phyloP scores from a whole-genome alignment of 78 protist genomes.

The Neovahlkampfia damariscottae region DNA sequence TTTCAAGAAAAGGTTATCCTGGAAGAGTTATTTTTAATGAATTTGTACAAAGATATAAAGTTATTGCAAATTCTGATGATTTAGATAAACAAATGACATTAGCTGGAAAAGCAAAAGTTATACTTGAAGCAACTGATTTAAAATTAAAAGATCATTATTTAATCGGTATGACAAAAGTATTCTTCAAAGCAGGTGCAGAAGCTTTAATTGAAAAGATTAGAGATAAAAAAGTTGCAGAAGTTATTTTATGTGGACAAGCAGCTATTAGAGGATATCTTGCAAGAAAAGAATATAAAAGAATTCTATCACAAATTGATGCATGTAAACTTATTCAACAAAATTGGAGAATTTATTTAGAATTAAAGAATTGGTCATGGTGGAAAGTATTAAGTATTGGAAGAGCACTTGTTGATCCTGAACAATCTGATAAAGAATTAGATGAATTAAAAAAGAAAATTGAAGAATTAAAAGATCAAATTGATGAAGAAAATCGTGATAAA shows the following conservation, averaged over 20 bases:
- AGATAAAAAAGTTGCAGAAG: neutral
- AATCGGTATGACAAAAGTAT: neutral
- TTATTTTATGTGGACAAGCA: neutral
- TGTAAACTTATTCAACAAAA: neutral
- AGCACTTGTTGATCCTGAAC: neutral
- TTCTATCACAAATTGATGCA: neutral
- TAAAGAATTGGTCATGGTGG: neutral
- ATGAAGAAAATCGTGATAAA: neutral
- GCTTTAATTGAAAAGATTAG: neutral
- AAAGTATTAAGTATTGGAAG: neutral
- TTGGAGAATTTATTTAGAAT: neutral
- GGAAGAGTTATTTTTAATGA: neutral
- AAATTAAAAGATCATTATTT: neutral
- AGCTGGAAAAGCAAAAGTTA: neutral
- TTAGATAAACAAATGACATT: too few species aligned
- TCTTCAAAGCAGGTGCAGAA: neutral
- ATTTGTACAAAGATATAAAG: neutral
- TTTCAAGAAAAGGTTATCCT: constrained; percentile 29
- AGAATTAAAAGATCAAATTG: neutral
- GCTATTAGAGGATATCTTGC: neutral
- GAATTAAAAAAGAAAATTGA: neutral
- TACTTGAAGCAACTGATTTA: neutral
- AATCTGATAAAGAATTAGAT: neutral
- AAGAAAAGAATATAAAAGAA: neutral
- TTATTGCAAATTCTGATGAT: too few species aligned